Percentiles rank a stretch among this genome's conserved stretches.
phyloP scores from a whole-genome alignment of 305 asterid genomes.

The Fraxinus latifolia region DNA sequence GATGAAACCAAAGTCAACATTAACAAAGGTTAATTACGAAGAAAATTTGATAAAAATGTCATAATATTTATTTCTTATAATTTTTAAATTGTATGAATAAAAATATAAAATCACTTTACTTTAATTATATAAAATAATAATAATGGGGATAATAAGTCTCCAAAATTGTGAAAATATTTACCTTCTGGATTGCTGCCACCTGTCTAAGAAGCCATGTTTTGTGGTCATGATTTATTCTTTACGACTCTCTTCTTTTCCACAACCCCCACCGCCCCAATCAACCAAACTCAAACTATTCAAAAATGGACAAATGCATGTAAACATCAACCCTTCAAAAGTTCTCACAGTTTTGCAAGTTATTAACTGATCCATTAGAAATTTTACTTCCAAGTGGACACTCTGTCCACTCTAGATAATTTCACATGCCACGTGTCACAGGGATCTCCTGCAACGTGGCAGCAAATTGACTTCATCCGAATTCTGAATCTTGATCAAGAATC shows the following conservation, averaged over 20 bases:
- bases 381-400: conserved; percentile 9
- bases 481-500: conserved; percentile 12
- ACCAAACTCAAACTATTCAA: background rate
- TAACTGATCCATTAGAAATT: conserved; percentile 24
- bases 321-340: background rate
- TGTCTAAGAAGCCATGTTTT: background rate
- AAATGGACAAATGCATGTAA: conserved; percentile 22
- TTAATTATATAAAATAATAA: too few relatives aligned
- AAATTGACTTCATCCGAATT: background rate
- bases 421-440: conserved; percentile 18
- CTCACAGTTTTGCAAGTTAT: conserved; percentile 6
- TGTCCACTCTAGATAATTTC: conserved; percentile 9
- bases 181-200: background rate
- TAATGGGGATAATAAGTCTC: background rate
- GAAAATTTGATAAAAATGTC: background rate
- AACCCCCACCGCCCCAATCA: conserved; percentile 36
- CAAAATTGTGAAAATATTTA: background rate
- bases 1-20: background rate
- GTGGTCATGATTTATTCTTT: background rate
- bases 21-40: background rate
- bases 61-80: background rate
- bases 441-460: conserved; percentile 18
- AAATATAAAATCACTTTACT: background rate
- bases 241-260: conserved; percentile 18
- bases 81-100: background rate